Evolutionary conservation across 1,139 yeast genomes (phyloP).

Genomic region (Taphrina flavorubra): DNA sequence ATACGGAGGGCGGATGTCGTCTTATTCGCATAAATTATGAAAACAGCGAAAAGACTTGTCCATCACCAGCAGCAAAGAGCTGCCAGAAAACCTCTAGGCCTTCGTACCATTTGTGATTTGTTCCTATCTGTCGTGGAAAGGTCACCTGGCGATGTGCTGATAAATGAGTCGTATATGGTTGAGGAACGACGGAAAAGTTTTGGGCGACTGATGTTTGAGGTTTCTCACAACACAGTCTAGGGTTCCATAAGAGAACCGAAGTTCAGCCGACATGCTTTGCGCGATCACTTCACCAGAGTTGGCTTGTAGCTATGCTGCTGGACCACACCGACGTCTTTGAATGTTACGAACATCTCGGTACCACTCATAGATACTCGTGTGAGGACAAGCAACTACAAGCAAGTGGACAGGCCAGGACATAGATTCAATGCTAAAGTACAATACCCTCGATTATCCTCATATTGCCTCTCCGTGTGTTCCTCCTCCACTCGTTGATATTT

Average conservation of each 20-base stretch:
- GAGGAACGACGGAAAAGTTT: conserved; percentile 13
- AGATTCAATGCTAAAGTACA: conserved; percentile 18
- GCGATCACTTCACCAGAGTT: background rate
- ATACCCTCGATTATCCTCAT: conserved; percentile 10
- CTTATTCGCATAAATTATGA: background rate
- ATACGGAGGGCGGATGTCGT: conserved; percentile 25
- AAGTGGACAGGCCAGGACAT: conserved; percentile 8
- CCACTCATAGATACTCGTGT: no score
- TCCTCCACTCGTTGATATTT: background rate
- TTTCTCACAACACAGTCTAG: background rate
- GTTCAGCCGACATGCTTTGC: background rate
- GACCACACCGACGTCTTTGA: no score
- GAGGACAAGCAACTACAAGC: no score
- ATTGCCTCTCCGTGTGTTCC: background rate
- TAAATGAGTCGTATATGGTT: background rate
- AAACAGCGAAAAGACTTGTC: conserved; percentile 3
- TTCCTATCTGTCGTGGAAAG: background rate
- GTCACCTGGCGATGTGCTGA: conserved; percentile 7
- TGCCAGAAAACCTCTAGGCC: conserved; percentile 25
- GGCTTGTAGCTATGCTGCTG: no score
- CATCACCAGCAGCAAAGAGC: conserved; percentile 1
- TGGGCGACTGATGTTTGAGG: conserved; percentile 21
- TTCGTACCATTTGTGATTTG: conserved; percentile 11
- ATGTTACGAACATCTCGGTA: no score
- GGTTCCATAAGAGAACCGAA: background rate